Evolutionary conservation across 805 yeast genomes (phyloP), one percentile per base, ranked within the genome.

Genomic region (Metschnikowia santaceciliae): DNA sequence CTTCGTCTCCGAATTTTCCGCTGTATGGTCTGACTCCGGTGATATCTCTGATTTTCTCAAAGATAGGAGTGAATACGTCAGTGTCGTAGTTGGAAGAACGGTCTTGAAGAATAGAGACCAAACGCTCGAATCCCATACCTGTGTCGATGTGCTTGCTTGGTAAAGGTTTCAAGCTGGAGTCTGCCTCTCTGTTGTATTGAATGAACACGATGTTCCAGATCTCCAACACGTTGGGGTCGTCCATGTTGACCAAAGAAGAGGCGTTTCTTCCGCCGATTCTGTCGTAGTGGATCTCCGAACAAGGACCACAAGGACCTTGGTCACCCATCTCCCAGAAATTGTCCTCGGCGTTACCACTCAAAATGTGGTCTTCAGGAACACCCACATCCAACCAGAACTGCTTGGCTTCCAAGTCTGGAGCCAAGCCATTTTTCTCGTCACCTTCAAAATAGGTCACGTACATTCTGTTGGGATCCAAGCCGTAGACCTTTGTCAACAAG

Each of bases 271-370:
- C 97, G 58, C 99, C 99, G 58, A 94, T 90, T 74, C 99, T 84
- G 72, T 94, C 99, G 70, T 90, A 94, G 71, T 94, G 99, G 61
- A 94, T 81, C 72, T 94, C 99, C 22, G 96, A 87, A 75, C 99
- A 95, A 47, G 99, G 99, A 56, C 99, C 99, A 77, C 99, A 94
- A 45, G 99, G 99, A 59, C 99, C 99, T 76, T 92, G 98, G 66
- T 95, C 99, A 63, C 99, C 99, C 99, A 94, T 94, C 77, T 94
- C 99, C 99, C 99, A 94, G 72, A 94, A 94, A 74, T 94, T 94
- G 69, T 94, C 99, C 65, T 83, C 76, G 48, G 84, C 88, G 59
- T 84, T 75, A 51, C 99, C 99, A 19, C 97, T 96, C 59, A 94
- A 76, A 60, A 94, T 92, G 67, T 90, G 98, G 67, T 85, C 91